Evolutionary conservation across 2,329 filamentous ascomycete genomes (phyloP).

Genomic region (Verticillium albo-atrum): DNA sequence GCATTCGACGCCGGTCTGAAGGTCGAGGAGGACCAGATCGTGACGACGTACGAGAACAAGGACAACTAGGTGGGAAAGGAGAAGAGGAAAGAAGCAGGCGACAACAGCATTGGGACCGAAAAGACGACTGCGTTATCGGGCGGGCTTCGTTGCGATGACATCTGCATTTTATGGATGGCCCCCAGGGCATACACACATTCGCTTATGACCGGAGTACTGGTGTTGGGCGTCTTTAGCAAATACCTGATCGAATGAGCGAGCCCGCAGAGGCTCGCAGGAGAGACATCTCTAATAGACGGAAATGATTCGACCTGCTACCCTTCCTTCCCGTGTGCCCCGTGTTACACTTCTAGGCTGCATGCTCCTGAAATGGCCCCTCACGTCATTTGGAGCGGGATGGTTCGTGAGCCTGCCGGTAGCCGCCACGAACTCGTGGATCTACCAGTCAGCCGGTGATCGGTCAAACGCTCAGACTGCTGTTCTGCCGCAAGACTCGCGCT

Average conservation of each 20-base stretch:
- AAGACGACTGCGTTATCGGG: not conserved
- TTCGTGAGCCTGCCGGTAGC: not conserved
- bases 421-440: not conserved
- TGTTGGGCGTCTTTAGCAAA: not conserved
- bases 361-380: not conserved
- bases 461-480: not conserved
- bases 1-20: conserved; percentile 45
- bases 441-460: not conserved
- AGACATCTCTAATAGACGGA: not conserved
- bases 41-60: conserved; percentile 35
- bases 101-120: not conserved
- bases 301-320: not conserved
- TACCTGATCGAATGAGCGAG: not conserved
- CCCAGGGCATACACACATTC: not conserved
- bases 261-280: not conserved
- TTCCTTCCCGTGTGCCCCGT: not conserved
- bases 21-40: conserved; percentile 74
- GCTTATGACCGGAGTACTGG: not conserved
- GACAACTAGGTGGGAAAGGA: not conserved
- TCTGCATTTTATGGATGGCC: not conserved
- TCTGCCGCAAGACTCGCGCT: not conserved
- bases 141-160: not conserved
- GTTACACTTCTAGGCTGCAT: not conserved
- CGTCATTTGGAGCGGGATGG: not conserved
- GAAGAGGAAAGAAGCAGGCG: not conserved